Conservation (phyloP, 352 stramenopile genomes). For the Pseudoperonospora humuli region DNA sequence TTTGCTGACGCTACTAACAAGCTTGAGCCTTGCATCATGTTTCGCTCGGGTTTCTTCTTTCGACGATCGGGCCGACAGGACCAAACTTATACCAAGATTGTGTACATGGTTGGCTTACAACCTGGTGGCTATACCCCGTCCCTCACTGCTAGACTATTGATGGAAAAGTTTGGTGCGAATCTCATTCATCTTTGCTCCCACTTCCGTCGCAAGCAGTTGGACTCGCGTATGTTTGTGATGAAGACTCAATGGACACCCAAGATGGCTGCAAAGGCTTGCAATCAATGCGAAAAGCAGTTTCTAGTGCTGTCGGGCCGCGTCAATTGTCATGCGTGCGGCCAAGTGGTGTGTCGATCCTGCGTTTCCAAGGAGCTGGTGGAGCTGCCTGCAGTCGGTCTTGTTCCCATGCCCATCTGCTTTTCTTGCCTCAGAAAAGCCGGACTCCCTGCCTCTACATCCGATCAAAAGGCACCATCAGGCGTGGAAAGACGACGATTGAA, state of each 20-base stretch:
- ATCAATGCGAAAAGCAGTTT: conserved; percentile 27
- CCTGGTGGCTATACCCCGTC: conserved; percentile 25
- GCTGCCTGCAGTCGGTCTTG: conserved; percentile 28
- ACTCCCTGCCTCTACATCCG: conserved; percentile 10
- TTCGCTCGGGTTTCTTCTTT: conserved; percentile 45
- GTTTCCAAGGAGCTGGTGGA: conserved; percentile 32
- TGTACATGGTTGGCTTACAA: conserved; percentile 47
- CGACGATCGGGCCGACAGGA: conserved; percentile 15
- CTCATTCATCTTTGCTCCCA: conserved; percentile 34
- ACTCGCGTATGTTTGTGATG: conserved; percentile 40
- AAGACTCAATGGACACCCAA: conserved; percentile 38
- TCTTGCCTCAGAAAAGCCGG: conserved; percentile 23
- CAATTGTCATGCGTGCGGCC: conserved; percentile 34
- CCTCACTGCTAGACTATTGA: conserved; percentile 28
- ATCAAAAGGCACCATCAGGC: conserved; percentile 4
- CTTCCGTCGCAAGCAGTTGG: conserved; percentile 38
- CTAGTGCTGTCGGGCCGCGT: conserved; percentile 33
- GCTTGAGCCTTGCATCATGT: conserved; percentile 27
- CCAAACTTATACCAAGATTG: conserved; percentile 39
- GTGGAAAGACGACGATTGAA: conserved; percentile 16
- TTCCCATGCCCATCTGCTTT: conserved; percentile 38
- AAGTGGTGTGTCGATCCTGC: conserved; percentile 30
- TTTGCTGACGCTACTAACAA: conserved; percentile 16
- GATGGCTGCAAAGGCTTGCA: conserved; percentile 23
- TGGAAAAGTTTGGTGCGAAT: conserved; percentile 38